Conservation (phyloP, 1,139 yeast species). For the Eremothecium coryli region DNA sequence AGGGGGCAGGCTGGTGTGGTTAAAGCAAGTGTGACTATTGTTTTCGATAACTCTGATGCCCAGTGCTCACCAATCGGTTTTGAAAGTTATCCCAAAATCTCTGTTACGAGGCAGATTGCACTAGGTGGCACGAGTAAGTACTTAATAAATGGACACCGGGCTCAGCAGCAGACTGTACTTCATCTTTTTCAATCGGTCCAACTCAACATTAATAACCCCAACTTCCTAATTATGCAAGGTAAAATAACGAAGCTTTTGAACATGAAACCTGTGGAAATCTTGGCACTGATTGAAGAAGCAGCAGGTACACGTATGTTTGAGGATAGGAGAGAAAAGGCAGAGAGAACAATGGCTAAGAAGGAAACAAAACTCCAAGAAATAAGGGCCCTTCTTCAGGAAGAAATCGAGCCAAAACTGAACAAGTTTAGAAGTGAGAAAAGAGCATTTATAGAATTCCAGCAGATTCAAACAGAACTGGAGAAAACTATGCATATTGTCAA, state of each 20-base stretch:
- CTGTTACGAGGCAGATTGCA: slow-evolving; percentile 85
- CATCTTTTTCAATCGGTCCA: slow-evolving; percentile 91
- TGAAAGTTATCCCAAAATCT: slow-evolving; percentile 67
- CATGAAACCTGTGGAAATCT: slow-evolving; percentile 86
- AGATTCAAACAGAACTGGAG: slow-evolving; percentile 73
- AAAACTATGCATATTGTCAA: slow-evolving; percentile 62
- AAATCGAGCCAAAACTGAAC: slow-evolving; percentile 87
- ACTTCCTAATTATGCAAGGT: slow-evolving; percentile 97
- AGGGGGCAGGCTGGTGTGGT: slow-evolving; percentile 98
- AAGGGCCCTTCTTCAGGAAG: slow-evolving; percentile 62
- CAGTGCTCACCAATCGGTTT: slow-evolving; percentile 81
- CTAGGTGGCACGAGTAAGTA: slow-evolving; percentile 91
- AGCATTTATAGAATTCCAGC: slow-evolving; percentile 76
- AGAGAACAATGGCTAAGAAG: slow-evolving; percentile 83
- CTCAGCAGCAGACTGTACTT: slow-evolving; percentile 88
- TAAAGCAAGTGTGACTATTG: slow-evolving; percentile 92
- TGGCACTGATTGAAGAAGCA: slow-evolving; percentile 92
- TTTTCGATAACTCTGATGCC: slow-evolving; percentile 76
- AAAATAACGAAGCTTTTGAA: slow-evolving; percentile 92
- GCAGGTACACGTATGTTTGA: slow-evolving; percentile 97
- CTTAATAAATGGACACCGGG: slow-evolving; percentile 90
- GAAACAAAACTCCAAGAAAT: slow-evolving; percentile 78
- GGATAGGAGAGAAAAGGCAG: slow-evolving; percentile 85
- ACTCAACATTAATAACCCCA: slow-evolving; percentile 91
- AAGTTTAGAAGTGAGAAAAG: slow-evolving; percentile 75